Evolutionary conservation across 192 early-diverging fungal genomes (phyloP).

Genomic region (Podila minutissima): DNA sequence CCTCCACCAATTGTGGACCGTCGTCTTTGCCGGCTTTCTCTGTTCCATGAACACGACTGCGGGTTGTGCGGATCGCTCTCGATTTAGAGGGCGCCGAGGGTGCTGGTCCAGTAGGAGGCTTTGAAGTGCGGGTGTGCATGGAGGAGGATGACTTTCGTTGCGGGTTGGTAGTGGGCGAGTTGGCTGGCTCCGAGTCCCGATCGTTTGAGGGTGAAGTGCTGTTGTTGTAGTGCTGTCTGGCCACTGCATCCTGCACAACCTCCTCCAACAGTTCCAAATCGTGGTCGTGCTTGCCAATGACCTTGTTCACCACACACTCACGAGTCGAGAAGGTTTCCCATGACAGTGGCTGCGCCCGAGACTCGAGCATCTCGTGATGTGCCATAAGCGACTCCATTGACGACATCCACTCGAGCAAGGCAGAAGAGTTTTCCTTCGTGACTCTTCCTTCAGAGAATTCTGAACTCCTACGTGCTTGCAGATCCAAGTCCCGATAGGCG

Average conservation of each 20-base stretch:
- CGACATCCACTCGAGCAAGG: neutral
- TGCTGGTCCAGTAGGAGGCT: neutral
- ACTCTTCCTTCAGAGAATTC: neutral
- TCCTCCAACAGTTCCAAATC: conserved; percentile 33
- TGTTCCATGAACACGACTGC: conserved; percentile 21
- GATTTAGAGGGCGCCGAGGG: neutral
- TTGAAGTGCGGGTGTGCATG: neutral
- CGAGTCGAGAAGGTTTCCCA: conserved; percentile 44
- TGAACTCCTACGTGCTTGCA: neutral
- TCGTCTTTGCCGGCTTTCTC: conserved; percentile 7
- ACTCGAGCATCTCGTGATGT: conserved; percentile 6
- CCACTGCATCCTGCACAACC: conserved; percentile 31
- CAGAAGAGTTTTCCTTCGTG: neutral
- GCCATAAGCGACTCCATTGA: conserved; percentile 13
- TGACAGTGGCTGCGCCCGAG: conserved; percentile 15
- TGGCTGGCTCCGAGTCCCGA: neutral
- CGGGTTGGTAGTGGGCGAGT: neutral
- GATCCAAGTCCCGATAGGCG: conserved; percentile 1
- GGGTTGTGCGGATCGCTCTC: conserved; percentile 15
- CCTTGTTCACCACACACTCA: conserved; percentile 43
- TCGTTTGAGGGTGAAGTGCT: conserved; percentile 2
- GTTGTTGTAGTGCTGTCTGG: conserved; percentile 18
- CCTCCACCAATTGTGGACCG: neutral
- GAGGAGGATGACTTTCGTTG: neutral
- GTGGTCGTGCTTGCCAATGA: conserved; percentile 25